Percentiles rank a stretch among this genome's conserved stretches.
These are phyloP conservation scores for Sugiyamaella sp. DNA, from an alignment of 1,139 yeast genomes.

Conservation along the genomic window DNA sequence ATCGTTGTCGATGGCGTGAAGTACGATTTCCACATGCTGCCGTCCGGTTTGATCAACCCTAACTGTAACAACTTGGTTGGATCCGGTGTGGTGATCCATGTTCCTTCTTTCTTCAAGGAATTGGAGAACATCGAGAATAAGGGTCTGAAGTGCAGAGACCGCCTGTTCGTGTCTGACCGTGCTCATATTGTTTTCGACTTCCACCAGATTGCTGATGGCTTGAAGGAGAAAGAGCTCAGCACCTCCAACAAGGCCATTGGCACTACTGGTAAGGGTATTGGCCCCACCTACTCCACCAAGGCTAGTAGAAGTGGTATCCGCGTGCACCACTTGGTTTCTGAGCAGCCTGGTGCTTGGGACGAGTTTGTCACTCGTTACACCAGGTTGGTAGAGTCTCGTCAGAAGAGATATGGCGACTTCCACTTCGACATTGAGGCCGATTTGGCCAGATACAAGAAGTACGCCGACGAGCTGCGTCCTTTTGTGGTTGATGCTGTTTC, in stretches of 20 bases:
- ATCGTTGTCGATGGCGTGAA: conserved; percentile 86
- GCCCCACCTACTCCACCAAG: conserved; percentile 97
- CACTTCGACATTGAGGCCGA: conserved; percentile 86
- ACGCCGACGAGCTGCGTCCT: conserved; percentile 76
- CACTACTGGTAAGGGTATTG: conserved; percentile 98
- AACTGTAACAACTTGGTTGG: conserved; percentile 89
- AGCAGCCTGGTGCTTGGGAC: conserved; percentile 90
- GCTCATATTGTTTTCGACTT: conserved; percentile 97
- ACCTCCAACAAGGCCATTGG: conserved; percentile 90
- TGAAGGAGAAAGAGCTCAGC: conserved; percentile 90
- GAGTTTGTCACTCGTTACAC: conserved; percentile 80
- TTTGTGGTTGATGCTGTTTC: conserved; percentile 91
- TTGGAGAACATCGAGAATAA: conserved; percentile 77
- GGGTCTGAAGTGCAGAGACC: conserved; percentile 68
- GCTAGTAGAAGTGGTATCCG: conserved; percentile 96
- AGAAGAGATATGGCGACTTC: conserved; percentile 89
- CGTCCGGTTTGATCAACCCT: conserved; percentile 94
- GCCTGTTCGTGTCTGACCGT: conserved; percentile 87
- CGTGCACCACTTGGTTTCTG: conserved; percentile 91
- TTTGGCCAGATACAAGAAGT: conserved; percentile 71
- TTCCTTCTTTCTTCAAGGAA: conserved; percentile 91
- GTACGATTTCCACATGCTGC: conserved; percentile 98
- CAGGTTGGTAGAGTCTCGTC: conserved; percentile 77
- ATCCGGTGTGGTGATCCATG: conserved; percentile 94
- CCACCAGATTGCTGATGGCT: conserved; percentile 95